A percentile compares a stretch with the other conserved stretches of the same genome.
Evolutionary conservation across 345 rosid genomes (phyloP).

Genomic region (Populus tremula): DNA sequence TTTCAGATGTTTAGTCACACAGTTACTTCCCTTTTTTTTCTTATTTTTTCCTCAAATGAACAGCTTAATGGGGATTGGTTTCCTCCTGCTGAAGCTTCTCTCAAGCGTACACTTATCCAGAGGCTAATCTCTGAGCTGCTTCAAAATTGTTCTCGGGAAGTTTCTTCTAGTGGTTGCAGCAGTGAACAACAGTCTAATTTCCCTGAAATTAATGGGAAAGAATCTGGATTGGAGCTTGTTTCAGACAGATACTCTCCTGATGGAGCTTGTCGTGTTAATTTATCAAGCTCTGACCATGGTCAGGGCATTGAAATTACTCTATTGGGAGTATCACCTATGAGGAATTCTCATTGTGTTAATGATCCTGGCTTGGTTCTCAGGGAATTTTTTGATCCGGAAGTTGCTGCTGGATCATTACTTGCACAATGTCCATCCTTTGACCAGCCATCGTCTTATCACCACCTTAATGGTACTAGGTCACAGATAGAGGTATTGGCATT

Average conservation of each 20-base stretch:
- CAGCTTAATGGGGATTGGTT: constrained; percentile 92
- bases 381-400: constrained; percentile 73
- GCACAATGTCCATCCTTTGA: constrained; percentile 60
- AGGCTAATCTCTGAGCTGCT: constrained; percentile 69
- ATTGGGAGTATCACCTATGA: constrained; percentile 56
- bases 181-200: constrained; percentile 41
- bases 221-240: constrained; percentile 38
- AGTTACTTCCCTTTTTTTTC: not conserved
- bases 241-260: constrained; percentile 40
- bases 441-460: constrained; percentile 55
- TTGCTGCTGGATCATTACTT: constrained; percentile 59
- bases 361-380: constrained; percentile 79
- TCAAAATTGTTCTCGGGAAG: constrained; percentile 45
- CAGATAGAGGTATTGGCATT: constrained; percentile 59
- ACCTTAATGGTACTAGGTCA: constrained; percentile 44
- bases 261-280: constrained; percentile 41
- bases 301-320: constrained; percentile 74
- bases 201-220: constrained; percentile 38
- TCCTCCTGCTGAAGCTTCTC: constrained; percentile 82
- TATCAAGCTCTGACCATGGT: constrained; percentile 41
- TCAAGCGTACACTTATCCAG: constrained; percentile 85
- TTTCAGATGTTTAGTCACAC: not conserved
- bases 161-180: constrained; percentile 32
- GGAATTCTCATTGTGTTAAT: constrained; percentile 48
- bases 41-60: not conserved